These are phyloP conservation scores for Metarhizium sp. DNA, from an alignment of 2,329 filamentous ascomycete genomes.

Conservation along the genomic window DNA sequence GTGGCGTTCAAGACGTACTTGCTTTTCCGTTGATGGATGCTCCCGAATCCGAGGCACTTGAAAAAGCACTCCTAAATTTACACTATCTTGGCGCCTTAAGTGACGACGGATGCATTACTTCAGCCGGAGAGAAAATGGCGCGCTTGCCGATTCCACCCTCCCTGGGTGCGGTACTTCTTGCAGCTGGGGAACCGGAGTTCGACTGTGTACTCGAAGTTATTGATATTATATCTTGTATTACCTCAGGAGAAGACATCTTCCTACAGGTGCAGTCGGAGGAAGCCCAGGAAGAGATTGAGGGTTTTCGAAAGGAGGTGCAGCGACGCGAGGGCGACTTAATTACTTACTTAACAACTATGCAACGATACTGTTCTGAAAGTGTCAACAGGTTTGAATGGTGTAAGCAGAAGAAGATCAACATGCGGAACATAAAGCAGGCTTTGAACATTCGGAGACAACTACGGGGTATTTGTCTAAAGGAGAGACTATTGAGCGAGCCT, in stretches of 20 bases:
- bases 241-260: conserved; percentile 54
- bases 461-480: conserved; percentile 43
- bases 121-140: conserved; percentile 66
- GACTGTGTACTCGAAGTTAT: conserved; percentile 75
- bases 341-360: conserved; percentile 54
- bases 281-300: conserved; percentile 42
- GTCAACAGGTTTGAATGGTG: conserved; percentile 49
- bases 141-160: conserved; percentile 74
- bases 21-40: conserved; percentile 78
- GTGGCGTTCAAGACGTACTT: conserved; percentile 73
- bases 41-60: conserved; percentile 67
- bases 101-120: conserved; percentile 63
- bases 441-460: conserved; percentile 54
- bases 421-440: conserved; percentile 53
- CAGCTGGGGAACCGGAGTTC: conserved; percentile 59
- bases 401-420: conserved; percentile 44
- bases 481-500: conserved; percentile 37
- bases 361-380: conserved; percentile 49
- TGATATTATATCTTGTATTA: conserved; percentile 65
- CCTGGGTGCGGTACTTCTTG: conserved; percentile 73
- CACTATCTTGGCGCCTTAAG: conserved; percentile 69
- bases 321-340: conserved; percentile 57
- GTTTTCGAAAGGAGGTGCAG: conserved; percentile 45
- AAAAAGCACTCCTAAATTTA: conserved; percentile 74
- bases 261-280: conserved; percentile 50